Base-by-base conservation (phyloP, 2,329 filamentous ascomycete species). In the Pseudogymnoascus sp. region DNA sequence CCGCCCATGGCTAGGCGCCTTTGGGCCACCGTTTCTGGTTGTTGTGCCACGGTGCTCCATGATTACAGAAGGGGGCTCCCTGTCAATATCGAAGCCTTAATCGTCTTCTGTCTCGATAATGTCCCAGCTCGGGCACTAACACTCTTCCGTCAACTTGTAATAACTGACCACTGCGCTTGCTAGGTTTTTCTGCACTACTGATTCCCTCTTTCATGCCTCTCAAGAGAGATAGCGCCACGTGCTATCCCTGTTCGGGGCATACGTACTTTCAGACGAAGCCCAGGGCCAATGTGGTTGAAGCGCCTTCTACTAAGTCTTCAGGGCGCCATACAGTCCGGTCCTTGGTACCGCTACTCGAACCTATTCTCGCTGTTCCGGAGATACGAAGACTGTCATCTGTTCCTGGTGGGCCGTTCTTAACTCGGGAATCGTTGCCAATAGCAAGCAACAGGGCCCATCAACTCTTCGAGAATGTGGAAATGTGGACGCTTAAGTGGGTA, bases 401-500 rank as follows among this genome's bases (percentile, higher is more conserved):
- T 16, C 51, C 51, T 57, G 51, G 51, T 34, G 51, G 51, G 51
- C 16, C 51, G 51, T 19, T 36, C 51, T 57, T 57, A 57, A 13
- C 28, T 36, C 51, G 5, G 16, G 28, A 57, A 57, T 57, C 51
- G 28, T 57, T 57, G 51, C 51, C 36, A 57, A 57, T 57, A 57
- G 51, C 11, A 28, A 34, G 51, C 28, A 34, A 36, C 28, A 57
- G 51, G 48, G 51, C 51, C 28, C 51, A 36, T 57, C n/a, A 19
- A 19, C 51, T 11, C 51, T 57, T 57, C 28, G 51, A 34, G 51
- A 34, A 57, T 54, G 51, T 34, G 51, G 51, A 57, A 34, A 57
- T 54, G 51, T 34, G 51, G 51, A 57, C 51, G 51, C 28, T 34
- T 57, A 57, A 57, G 51, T 57, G 51, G 51, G 51, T 57, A 57